Evolutionary conservation across 179 eudicot genomes (phyloP).

Genomic region (Silene noctiflora): DNA sequence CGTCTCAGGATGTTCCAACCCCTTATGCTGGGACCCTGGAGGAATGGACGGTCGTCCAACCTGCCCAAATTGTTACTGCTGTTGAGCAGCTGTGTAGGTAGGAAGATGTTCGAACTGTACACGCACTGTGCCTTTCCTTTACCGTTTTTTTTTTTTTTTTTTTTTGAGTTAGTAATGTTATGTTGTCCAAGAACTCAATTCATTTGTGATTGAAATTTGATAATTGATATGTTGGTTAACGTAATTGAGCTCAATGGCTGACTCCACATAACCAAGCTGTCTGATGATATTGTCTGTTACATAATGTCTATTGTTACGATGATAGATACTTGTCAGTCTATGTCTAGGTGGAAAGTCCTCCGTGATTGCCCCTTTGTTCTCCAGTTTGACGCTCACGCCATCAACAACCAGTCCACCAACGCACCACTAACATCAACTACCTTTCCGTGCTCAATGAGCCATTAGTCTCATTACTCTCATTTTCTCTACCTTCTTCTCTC

Average conservation of each 20-base stretch:
- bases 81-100: conserved; percentile 79
- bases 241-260: not conserved
- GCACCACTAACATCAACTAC: too few species aligned
- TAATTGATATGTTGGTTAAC: not conserved
- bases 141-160: not conserved
- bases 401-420: not conserved
- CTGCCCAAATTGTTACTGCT: conserved; percentile 86
- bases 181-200: not conserved
- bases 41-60: conserved; percentile 86
- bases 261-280: conserved; percentile 8
- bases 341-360: not conserved
- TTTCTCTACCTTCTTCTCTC: too few species aligned
- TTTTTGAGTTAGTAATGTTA: conserved; percentile 1
- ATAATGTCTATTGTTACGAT: not conserved
- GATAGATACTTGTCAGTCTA: not conserved
- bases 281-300: conserved; percentile 3
- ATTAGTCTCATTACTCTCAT: too few species aligned
- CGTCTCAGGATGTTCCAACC: conserved; percentile 96
- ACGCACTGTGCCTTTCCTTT: not conserved
- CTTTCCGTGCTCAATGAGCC: too few species aligned
- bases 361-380: not conserved
- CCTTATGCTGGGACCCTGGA: conserved; percentile 94
- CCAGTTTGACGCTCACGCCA: not conserved
- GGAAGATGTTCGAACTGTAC: not conserved
- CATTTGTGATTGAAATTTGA: not conserved